Evolutionary conservation across 2,329 filamentous ascomycete species (phyloP), one percentile per base, ranked within the genome.

Genomic region (Helicocarpus griseus): DNA sequence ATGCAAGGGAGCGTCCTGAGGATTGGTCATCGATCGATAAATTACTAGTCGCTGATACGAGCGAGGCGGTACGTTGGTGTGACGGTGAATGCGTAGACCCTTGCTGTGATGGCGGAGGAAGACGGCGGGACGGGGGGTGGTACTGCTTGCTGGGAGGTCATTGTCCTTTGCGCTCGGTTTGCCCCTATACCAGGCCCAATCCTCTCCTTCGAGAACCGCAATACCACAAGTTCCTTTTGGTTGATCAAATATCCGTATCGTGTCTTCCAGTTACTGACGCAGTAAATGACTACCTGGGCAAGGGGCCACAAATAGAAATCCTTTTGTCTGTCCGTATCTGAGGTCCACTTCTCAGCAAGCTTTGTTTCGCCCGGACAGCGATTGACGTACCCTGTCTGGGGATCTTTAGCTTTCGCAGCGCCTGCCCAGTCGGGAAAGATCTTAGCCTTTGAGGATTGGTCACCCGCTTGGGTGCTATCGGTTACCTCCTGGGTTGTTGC

Each of bases 211-310:
- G 49, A 50, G 13, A 50, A 33, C 24, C 49, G 49, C 29, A 50
- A 22, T 22, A 50, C 49, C 9, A 36, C 26, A 28, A 44, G 39
- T 44, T 50, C 49, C 1, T 44, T 6, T 26, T 50, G 39, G 11
- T 22, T 50, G n/a, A 50, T 50, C 24, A 50, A 11, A 33, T 50
- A 50, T 2, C 49, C 49, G 26, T 50, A 50, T 50, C 49, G 14
- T 35, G 38, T 50, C 14, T n/a, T 8, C 39, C 49, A 50, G 21
- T 35, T 19, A 0, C 26, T 9, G 3, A n/a, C 28, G 8, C 26
- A 43, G 40, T 50, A 50, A n/a, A 19, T 26, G 19, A 44, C 26
- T 6, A 45, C 29, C 26, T 45, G 49, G 5, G 49, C 29, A 24
- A 50, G 35, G 7, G 49, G 49, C 26, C 29, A 44, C 3, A 33